Base-by-base conservation (phyloP, 345 rosid genomes). In the Excoecaria agallocha region DNA sequence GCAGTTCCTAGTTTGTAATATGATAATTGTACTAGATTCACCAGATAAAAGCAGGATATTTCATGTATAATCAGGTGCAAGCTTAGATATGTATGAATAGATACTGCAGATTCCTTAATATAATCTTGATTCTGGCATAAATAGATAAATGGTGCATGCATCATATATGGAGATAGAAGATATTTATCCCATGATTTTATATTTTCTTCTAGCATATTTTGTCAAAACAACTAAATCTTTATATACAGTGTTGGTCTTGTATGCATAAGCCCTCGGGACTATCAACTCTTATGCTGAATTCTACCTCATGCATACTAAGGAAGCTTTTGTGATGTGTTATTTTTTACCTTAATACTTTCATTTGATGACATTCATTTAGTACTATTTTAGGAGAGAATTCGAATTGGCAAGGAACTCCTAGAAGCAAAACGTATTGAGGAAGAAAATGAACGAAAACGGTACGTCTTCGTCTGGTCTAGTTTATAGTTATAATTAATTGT, bases 381-480 rank as follows among this genome's bases (percentile, higher is more conserved):
- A 35, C 51, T 39, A 59, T 71, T 79, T 69, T 79, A 94, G 98
- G 98, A 94, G 86, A 86, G 98, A 82, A 86, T 92, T 84, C 95
- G 98, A 74, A 78, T 89, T 64, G 98, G 98, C 78, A 94, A 94
- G 89, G 98, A 94, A 82, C 92, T 94, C 79, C 80, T 94, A 67
- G 97, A 91, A 82, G 98, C 98, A 46, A 92, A 94, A 80, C 86
- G 97, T 73, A 94, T 91, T 69, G 98, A 92, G 78, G 95, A 94
- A 79, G 95, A 91, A 19, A 91, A 94, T 73, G 98, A 94, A 80
- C 87, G 98, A 81, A 94, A 94, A 80, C 92, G 98, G 98, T 92
- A 70, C 50, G 87, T 79, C 60, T 68, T 71, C 1, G 38, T 71
- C 69, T 60, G 25, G 19, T 35, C 38, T 81, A 52, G 71, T 66